Evolutionary conservation across 805 yeast genomes (phyloP), one percentile per base, ranked within the genome.

Genomic region (Candida nonsorbophila): DNA sequence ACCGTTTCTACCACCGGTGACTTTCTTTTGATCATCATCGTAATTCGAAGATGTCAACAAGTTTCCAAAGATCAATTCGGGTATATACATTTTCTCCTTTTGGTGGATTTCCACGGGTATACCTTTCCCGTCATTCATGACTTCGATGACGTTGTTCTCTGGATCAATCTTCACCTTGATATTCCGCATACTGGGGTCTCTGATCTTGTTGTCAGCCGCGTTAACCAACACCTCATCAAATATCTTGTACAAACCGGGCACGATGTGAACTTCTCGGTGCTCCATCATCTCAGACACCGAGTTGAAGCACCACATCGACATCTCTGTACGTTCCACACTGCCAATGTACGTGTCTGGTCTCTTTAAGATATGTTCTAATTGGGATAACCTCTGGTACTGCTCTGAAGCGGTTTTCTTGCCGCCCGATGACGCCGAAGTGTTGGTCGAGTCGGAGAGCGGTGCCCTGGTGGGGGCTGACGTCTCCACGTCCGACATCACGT

Each of bases 271-370:
- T 25, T 72, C 80, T 25, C 74, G 77, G 34, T 36, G 56, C 17
- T 47, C 53, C 71, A 65, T 65, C 24, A 52, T 46, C 38, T 65
- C 69, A n/a, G 61, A 38, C 14, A 37, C 47, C 11, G 49, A 49
- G 51, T 87, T 84, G 46, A 69, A 79, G 21, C 86, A 72, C 98
- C 98, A 92, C 76, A 85, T 81, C 29, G 76, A 77, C 30, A 81
- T 72, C 32, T 77, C 80, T 30, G 82, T 77, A 30, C 71, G 74
- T 58, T 92, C 99, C 14, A 88, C 82, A 2, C 97, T 87, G 5
- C 99, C 99, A 44, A 92, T 80, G 58, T 92, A 92, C 3, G 98
- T 90, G 55, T 92, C 99, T 1, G 99, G 99, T 57, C 99, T 80
- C 56, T 87, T 87, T 49, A 92, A 68, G 33, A 92, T 90, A 68